phyloP scores from a whole-genome alignment of 371 early-diverging fungal species.

The Apophysomyces ossiformis region DNA sequence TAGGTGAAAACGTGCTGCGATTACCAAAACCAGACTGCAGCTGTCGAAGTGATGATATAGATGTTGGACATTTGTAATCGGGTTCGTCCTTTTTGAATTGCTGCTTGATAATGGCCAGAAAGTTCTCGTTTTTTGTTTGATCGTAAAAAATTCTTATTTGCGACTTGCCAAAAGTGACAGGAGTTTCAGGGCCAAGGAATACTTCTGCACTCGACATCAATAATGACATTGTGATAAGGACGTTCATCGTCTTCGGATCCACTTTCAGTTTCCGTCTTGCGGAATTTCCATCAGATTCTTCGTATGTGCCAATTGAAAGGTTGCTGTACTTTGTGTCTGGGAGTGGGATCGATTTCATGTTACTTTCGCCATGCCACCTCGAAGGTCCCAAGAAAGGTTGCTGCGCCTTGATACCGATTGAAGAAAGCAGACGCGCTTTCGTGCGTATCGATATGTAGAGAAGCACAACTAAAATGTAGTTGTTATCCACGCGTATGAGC shows the following conservation, averaged over 20 bases:
- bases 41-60: neutral
- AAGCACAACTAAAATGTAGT: neutral
- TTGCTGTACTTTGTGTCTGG: too few species aligned
- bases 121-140: too few species aligned
- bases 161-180: too few species aligned
- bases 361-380: too few species aligned
- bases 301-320: constrained; percentile 20
- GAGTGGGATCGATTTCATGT: too few species aligned
- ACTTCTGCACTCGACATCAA: too few species aligned
- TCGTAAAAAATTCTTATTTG: too few species aligned
- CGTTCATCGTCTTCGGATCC: constrained; percentile 21
- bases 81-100: too few species aligned
- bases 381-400: too few species aligned
- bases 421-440: neutral
- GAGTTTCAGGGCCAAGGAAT: too few species aligned
- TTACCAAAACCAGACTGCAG: neutral
- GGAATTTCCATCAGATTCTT: constrained; percentile 21
- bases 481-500: neutral
- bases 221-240: constrained; percentile 16
- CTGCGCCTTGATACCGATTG: too few species aligned
- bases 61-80: neutral
- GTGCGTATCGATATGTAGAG: neutral
- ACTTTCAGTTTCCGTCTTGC: constrained; percentile 22
- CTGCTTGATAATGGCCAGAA: too few species aligned
- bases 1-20: neutral